Evolutionary conservation across 2,329 filamentous ascomycete species (phyloP), one percentile per base, ranked within the genome.

Genomic region (Alternaria alternata): DNA sequence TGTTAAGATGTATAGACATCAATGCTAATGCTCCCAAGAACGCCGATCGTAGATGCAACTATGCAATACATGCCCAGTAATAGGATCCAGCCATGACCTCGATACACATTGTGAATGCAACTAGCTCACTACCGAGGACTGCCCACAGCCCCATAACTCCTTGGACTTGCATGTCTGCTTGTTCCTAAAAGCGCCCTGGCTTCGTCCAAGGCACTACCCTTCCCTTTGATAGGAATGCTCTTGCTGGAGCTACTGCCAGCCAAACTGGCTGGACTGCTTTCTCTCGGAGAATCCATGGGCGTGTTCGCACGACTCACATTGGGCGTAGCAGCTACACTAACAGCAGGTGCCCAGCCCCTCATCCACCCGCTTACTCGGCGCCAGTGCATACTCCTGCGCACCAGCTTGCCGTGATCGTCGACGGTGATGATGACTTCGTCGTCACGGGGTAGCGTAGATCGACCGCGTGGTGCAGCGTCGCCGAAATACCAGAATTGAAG

Each of bases 401-500:
- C 61, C 20, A 65, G 56, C 39, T 66, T 64, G 4, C 75, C 75
- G 9, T 70, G 65, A 24, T 72, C 82, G 74, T 62, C 77, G 14
- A 79, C 73, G n/a, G 83, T 81, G 26, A 83, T 78, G 7, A 85
- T 78, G 22, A 83, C 79, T 32, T 84, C 78, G 53, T 84, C 80
- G 53, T 82, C 59, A 74, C 63, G 42, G 54, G 66, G 28, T 47
- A 59, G 3, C 61, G 52, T 11, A 51, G 61, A 38, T 54, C 74
- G 63, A 28, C 69, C 69, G 0, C 69, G 62, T 0, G 68, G 54
- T 16, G 64, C 63, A 62, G 60, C 70, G 54, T 85, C 81, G 8
- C 87, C 85, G 69, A 88, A 90, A 64, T 85, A 79, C 65, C 85
- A 77, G 70, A 90, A 90, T 63, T 91, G 88, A 36, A 88, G 73